Conservation (phyloP, 2,329 filamentous ascomycete genomes). For the Aspergillus quadricinctus region DNA sequence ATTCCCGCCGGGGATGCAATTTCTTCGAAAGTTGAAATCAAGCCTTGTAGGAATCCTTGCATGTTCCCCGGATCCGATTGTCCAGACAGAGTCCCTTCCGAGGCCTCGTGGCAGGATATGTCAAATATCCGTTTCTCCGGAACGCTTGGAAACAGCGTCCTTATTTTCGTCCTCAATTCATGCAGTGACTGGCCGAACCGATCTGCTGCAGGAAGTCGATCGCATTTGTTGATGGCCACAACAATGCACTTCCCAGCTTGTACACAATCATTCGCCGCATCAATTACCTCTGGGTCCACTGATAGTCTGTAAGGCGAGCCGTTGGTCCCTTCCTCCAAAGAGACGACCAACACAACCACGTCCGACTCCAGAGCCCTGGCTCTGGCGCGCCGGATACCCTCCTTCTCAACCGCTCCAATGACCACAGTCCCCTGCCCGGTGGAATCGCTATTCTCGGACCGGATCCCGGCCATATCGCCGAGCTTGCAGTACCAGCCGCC, state of each 20-base stretch:
- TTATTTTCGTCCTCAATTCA: conserved; percentile 35
- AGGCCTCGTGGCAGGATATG: conserved; percentile 69
- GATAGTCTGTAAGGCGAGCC: conserved; percentile 24
- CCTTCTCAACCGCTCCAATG: conserved; percentile 74
- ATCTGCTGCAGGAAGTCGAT: conserved; percentile 37
- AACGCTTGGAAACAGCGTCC: conserved; percentile 41
- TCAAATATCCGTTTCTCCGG: conserved; percentile 48
- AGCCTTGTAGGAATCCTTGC: conserved; percentile 60
- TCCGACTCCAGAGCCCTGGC: conserved; percentile 78
- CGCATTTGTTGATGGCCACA: conserved; percentile 59
- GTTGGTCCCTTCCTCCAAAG: conserved; percentile 54
- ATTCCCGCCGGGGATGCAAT: conserved; percentile 37
- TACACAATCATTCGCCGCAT: conserved; percentile 50
- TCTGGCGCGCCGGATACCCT: conserved; percentile 85
- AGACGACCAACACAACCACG: conserved; percentile 75
- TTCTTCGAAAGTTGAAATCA: conserved; percentile 63
- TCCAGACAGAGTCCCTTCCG: conserved; percentile 16
- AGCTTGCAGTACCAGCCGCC: conserved; percentile 89
- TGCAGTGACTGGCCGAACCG: conserved; percentile 13
- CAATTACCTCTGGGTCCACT: conserved; percentile 55
- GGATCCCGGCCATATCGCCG: conserved; percentile 88
- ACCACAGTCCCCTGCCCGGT: conserved; percentile 14
- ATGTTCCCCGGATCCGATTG: conserved; percentile 61
- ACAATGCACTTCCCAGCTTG: conserved; percentile 51
- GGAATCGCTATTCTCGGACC: conserved; percentile 40